Percentiles rank a stretch among this genome's conserved stretches.
Conservation (phyloP, 345 rosid species). For the Streptanthus diversifolius region DNA sequence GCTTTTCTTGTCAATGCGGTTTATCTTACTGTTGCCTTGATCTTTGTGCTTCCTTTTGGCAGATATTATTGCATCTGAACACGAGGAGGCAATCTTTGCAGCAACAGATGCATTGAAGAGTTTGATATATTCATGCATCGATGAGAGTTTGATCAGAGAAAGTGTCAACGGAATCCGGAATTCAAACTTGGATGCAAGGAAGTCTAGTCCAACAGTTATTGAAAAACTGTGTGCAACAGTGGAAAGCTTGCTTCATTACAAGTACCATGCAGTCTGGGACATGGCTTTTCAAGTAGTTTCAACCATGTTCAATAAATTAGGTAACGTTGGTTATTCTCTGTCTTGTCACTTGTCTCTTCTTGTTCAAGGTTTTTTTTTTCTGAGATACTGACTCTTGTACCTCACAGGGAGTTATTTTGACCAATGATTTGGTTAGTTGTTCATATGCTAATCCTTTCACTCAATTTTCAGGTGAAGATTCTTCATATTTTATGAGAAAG, state of each 20-base stretch:
- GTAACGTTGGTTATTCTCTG: constrained; percentile 34
- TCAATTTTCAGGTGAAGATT: constrained; percentile 49
- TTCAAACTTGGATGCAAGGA: constrained; percentile 39
- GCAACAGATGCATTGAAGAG: constrained; percentile 72
- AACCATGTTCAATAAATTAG: constrained; percentile 73
- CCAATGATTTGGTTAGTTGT: neutral
- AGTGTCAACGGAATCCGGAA: constrained; percentile 56
- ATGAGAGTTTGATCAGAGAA: constrained; percentile 70
- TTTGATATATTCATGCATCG: constrained; percentile 64
- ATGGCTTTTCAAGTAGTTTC: constrained; percentile 78
- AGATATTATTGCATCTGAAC: constrained; percentile 87
- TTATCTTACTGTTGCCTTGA: constrained; percentile 5
- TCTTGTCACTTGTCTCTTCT: neutral
- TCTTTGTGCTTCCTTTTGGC: constrained; percentile 29
- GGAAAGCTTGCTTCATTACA: constrained; percentile 85
- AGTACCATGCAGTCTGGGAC: constrained; percentile 72
- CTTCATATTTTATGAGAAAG: constrained; percentile 77
- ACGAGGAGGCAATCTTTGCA: constrained; percentile 90
- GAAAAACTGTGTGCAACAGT: constrained; percentile 75
- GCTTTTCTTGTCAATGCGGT: neutral
- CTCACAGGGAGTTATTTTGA: neutral
- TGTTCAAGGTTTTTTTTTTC: neutral
- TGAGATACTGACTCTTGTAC: neutral
- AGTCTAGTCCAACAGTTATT: constrained; percentile 61
- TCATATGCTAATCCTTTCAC: constrained; percentile 4